Evolutionary conservation across 331 rosid species (phyloP), one percentile per base, ranked within the genome.

Genomic region (Malus hybrid): DNA sequence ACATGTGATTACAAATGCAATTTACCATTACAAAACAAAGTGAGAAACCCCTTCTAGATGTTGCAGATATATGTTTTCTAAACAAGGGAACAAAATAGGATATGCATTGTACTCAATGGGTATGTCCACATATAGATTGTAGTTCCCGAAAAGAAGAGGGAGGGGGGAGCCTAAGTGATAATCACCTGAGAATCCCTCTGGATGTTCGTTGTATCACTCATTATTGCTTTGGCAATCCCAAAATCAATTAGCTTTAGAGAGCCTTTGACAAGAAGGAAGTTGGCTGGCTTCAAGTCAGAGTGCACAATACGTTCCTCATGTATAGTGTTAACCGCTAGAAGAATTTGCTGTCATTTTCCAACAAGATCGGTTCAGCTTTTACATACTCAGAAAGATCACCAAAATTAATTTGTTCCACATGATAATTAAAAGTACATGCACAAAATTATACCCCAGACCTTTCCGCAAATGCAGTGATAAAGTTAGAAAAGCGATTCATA

Each of bases 291-390:
- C 83, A 94, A 80, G 85, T 94, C 98, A 28, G 98, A 94, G 85
- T 94, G 98, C 74, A 94, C 98, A 72, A 94, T 94, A n/a, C 98
- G 97, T 63, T 94, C 97, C 85, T 91, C 97, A 1, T 94, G 98
- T 82, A 94, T 94, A n/a, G 97, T 94, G 85, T 86, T 94, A 67
- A 94, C 98, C 22, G 98, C 98, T 50, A 77, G 87, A 78, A 94
- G 97, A 81, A 94, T 94, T 91, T 94, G 98, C 98, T 94, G 91
- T 81, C 66, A 55, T 57, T 22, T 59, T 44, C 46, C 81, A 71
- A 48, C 54, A 83, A 73, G 20, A 79, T 81, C 57, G 63, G n/a
- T 57, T 77, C 10, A 36, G 42, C 77, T 73, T 34, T 69, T 69
- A 34, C 32, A 27, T 29, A 50, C 18, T 39, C 34, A 33, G 31